These are phyloP conservation scores for Synchytrium microbalum DNA, from an alignment of 371 early-diverging fungal species.

Conservation along the genomic window DNA sequence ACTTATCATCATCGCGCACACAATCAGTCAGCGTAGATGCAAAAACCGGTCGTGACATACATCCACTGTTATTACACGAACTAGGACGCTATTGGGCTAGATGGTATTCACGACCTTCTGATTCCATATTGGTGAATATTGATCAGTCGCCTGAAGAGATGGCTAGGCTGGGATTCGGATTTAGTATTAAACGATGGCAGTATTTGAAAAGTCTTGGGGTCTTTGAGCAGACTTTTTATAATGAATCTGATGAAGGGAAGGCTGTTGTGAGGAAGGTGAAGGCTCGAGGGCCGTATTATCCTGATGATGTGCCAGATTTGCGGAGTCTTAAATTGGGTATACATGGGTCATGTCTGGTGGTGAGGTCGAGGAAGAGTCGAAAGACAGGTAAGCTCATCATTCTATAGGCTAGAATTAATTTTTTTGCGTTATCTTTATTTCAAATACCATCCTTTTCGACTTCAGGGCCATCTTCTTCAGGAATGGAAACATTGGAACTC, in stretches of 20 bases:
- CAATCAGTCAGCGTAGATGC: no score
- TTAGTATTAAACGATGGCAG: slow-evolving; percentile 15
- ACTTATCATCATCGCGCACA: no score
- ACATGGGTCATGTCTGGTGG: neutral
- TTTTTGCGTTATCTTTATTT: no score
- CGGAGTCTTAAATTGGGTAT: neutral
- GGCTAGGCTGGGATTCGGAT: slow-evolving; percentile 16
- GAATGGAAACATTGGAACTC: neutral
- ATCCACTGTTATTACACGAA: slow-evolving; percentile 9
- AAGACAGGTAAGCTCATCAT: no score
- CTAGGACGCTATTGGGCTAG: slow-evolving; percentile 25
- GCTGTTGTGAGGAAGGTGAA: neutral
- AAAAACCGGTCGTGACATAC: slow-evolving; percentile 1
- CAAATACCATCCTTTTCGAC: no score
- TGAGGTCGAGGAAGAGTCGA: neutral
- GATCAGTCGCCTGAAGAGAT: slow-evolving; percentile 11
- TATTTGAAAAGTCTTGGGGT: slow-evolving; percentile 6
- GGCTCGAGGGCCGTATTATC: neutral
- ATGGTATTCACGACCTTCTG: slow-evolving; percentile 28
- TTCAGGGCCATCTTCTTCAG: neutral
- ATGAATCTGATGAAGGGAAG: neutral
- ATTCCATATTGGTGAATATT: slow-evolving; percentile 14
- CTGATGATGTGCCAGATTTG: neutral
- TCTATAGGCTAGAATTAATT: no score
- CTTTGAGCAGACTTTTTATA: neutral